These are phyloP conservation scores for Penicillium concentricum DNA, from an alignment of 2,329 filamentous ascomycete species.

Conservation along the genomic window DNA sequence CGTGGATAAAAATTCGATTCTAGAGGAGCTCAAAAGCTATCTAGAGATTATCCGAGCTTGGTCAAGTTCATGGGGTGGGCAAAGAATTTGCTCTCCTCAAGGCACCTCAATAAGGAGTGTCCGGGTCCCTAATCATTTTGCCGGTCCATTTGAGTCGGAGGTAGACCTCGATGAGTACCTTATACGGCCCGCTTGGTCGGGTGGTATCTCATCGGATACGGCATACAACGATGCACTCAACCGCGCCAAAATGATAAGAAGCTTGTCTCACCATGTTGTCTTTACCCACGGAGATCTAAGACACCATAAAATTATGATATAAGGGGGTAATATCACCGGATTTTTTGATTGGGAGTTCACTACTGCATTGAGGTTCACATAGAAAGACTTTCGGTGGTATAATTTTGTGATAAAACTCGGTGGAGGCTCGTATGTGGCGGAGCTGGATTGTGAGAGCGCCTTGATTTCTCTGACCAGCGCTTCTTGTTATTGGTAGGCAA, in stretches of 20 bases:
- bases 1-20: slow-evolving; percentile 27
- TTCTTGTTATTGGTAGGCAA: slow-evolving; percentile 18
- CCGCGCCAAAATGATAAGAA: slow-evolving; percentile 18
- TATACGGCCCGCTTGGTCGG: slow-evolving; percentile 22
- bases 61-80: slow-evolving; percentile 25
- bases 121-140: slow-evolving; percentile 26
- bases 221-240: slow-evolving; percentile 24
- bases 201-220: slow-evolving; percentile 22
- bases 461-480: slow-evolving; percentile 15
- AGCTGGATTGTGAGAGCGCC: slow-evolving; percentile 19
- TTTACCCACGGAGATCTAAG: slow-evolving; percentile 25
- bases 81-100: slow-evolving; percentile 31
- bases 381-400: slow-evolving; percentile 21
- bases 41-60: slow-evolving; percentile 33
- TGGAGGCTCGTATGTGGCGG: slow-evolving; percentile 13
- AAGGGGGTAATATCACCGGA: too few species aligned
- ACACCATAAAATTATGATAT: slow-evolving; percentile 17
- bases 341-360: slow-evolving; percentile 19
- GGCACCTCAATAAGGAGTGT: slow-evolving; percentile 30
- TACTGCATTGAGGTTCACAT: slow-evolving; percentile 11
- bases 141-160: slow-evolving; percentile 29
- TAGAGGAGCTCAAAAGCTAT: slow-evolving; percentile 32
- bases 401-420: slow-evolving; percentile 17
- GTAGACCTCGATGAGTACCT: slow-evolving; percentile 31
- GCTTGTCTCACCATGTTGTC: slow-evolving; percentile 23